Base-by-base conservation (phyloP, 176 grass and related monocot species). In the Guadua angustifolia region DNA sequence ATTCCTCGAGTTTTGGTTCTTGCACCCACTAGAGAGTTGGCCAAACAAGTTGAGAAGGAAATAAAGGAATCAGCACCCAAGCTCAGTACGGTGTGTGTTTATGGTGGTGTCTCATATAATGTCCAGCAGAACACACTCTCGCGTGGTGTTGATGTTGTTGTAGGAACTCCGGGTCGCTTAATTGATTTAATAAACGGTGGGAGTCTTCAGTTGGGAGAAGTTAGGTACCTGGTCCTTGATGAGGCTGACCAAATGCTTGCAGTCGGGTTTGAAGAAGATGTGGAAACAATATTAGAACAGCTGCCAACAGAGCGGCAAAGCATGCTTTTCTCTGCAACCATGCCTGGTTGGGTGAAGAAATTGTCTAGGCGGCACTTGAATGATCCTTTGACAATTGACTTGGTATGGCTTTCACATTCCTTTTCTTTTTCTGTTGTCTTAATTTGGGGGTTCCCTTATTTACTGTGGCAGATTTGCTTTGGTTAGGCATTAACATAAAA, bases 171-270 rank as follows among this genome's bases (percentile, higher is more conserved):
- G n/a, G 96, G 96, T 39, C 91, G 96, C 62, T 80, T 99, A 63
- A 95, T 99, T 81, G 96, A 99, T 91, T 90, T 99, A 81, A 90
- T 99, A 79, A 94, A 94, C 46, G 92, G 88, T 0, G 69, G 83
- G 29, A 92, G 78, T 81, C 91, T 99, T 85, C 81, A 84, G 63
- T 74, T 99, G 84, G 96, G 92, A 83, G 93, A 99, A 82, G 88
- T 99, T 82, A 81, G 66, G 61, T 99, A 90, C 83, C 82, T 99
- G 82, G 93, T 99, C 70, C 94, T 99, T 80, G 96, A 99, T 44
- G 96, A 99, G 66, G 96, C 96, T 71, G 96, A 99, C 88, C 96
- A 89, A 87, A 99, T 99, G 96, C 91, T 99, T 77, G 96, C 96
- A 74, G 93, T 99, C 55, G 96, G 96, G 47, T 99, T 99, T 90